Evolutionary conservation across 495 filamentous ascomycete genomes (phyloP), one percentile per base, ranked within the genome.

Genomic region (Paragyromitra xinjiangensis): DNA sequence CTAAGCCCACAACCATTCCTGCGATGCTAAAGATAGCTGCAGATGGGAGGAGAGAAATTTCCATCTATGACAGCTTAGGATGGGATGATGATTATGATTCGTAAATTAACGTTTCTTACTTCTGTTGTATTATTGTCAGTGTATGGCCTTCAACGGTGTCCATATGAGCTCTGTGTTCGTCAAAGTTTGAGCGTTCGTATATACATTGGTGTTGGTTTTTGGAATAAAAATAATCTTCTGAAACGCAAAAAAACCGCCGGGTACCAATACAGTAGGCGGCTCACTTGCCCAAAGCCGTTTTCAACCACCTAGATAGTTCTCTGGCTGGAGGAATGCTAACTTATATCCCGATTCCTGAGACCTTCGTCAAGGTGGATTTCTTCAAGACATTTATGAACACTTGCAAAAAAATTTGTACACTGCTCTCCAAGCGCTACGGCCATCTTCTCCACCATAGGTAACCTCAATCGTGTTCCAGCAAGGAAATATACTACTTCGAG

Each of bases 71-170:
- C 39, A 81, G 65, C 44, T 68, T 80, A 58, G 78, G 78, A 40
- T 80, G 78, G 78, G 62, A 67, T 45, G 77, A 80, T 62, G 78
- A 80, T 63, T 80, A 75, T 71, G 78, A 80, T 55, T 53, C 78
- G 44, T 79, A 56, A 78, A 70, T 65, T 78, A 8, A 11, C 24
- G 40, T 66, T 71, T 56, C 58, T 2, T 37, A 37, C 26, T 66
- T 71, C 26, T 5, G 29, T 51, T 12, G 16, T 34, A 34, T 61
- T 16, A 11, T 37, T 9, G 11, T 8, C 26, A 14, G 11, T 66
- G 19, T 67, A 55, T 29, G 9, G 29, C 63, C n/a, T 22, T 26
- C 22, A 24, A 26, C 5, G 26, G 9, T 22, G 6, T 24, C n/a
- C 22, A 6, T 48, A 4, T 63, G 22, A 39, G 24, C 50, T 45